Evolutionary conservation across 176 grass and related monocot genomes (phyloP), one percentile per base, ranked within the genome.

Genomic region (Carex parvula): DNA sequence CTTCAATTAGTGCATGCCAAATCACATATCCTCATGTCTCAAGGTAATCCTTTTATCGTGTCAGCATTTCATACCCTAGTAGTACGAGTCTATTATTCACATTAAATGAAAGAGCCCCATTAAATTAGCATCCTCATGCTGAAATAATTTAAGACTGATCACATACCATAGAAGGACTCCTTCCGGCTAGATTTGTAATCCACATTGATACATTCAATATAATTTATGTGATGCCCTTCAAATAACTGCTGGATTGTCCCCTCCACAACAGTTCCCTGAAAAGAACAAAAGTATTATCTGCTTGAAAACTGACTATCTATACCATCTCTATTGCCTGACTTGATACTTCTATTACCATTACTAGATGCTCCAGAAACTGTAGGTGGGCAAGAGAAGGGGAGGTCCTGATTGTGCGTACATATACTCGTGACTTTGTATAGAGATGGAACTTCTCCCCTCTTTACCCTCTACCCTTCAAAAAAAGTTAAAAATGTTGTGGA

Each of bases 161-260:
- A 73, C 46, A 18, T 90, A 94, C 94, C 94, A 85, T 97, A 97
- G 84, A 97, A 97, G 18, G 94, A 94, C 52, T 97, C 94, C 85
- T 97, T 97, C 56, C 91, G 88, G 87, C 41, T 94, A 62, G 94
- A 97, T 83, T 94, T 97, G 54, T 90, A 94, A 85, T 97, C 90
- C 66, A 97, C 91, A 13, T 97, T 97, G 74, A 97, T 97, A 59
- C 94, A 97, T 80, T 97, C 94, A 3, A 97, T 92, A 64, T 97
- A 97, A 85, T 94, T 97, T 82, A 97, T 94, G 87, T 97, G 83
- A 80, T 94, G 94, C 64, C 94, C 94, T 90, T 97, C 94, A 90
- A 97, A 97, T 87, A 97, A 94, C 54, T 94, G 52, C 66, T 92
- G 91, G 4, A 97, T 97, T 2, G 94, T 94, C 75, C 94, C 93